Evolutionary conservation across 1,284 basidiomycete genomes (phyloP).

Genomic region (Cystobasidium pallidum): DNA sequence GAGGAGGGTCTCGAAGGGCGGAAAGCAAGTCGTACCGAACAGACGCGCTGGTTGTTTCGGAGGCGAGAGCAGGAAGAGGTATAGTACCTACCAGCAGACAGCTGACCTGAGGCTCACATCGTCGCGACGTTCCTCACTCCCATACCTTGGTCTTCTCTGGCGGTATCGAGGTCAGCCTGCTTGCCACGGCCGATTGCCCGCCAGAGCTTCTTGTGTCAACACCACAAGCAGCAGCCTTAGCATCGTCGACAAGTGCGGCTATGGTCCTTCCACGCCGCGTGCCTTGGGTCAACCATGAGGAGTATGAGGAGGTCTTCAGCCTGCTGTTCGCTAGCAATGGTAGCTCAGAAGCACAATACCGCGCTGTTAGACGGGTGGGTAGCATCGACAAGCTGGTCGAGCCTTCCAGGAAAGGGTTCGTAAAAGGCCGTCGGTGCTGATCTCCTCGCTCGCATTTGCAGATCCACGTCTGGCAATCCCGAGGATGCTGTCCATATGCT

Average conservation of each 20-base stretch:
- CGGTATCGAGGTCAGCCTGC: background rate
- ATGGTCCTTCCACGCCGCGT: constrained; percentile 67
- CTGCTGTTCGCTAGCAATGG: constrained; percentile 75
- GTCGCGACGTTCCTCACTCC: too few relatives aligned
- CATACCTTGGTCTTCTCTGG: too few relatives aligned
- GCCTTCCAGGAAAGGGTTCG: background rate
- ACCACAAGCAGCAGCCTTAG: background rate
- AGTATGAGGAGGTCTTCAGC: constrained; percentile 78
- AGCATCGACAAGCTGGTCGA: background rate
- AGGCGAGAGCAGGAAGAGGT: too few relatives aligned
- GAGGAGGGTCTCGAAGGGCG: too few relatives aligned
- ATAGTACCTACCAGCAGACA: too few relatives aligned
- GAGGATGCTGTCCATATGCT: constrained; percentile 51
- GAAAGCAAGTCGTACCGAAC: too few relatives aligned
- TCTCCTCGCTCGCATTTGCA: constrained; percentile 10
- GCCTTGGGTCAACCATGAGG: constrained; percentile 74
- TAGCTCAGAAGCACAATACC: constrained; percentile 63
- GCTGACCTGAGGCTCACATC: too few relatives aligned
- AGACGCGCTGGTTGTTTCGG: too few relatives aligned
- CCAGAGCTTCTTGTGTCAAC: constrained; percentile 6
- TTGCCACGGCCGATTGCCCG: background rate
- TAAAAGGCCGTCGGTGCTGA: background rate
- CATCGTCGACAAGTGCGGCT: background rate
- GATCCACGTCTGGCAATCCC: constrained; percentile 51
- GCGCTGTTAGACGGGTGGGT: constrained; percentile 66